phyloP scores from a whole-genome alignment of 352 stramenopile genomes.

The Albugo laibachii region DNA sequence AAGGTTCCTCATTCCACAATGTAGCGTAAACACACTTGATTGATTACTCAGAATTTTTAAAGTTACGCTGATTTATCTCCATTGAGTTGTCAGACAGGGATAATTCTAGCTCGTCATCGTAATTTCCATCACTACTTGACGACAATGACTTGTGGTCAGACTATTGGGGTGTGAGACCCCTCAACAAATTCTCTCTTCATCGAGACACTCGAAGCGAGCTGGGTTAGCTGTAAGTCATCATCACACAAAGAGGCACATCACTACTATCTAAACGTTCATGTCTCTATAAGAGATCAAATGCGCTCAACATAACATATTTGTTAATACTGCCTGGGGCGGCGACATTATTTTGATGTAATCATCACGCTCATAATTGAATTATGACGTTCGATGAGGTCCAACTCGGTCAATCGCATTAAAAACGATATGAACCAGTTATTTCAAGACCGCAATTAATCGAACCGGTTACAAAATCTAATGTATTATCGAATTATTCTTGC shows the following conservation, averaged over 20 bases:
- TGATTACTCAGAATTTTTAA: slow-evolving; percentile 59
- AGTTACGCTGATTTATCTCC: slow-evolving; percentile 82
- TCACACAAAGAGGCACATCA: slow-evolving; percentile 25
- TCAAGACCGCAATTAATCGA: background rate
- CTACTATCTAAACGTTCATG: slow-evolving; percentile 50
- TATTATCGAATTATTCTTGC: slow-evolving; percentile 13
- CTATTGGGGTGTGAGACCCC: slow-evolving; percentile 74
- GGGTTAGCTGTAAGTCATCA: slow-evolving; percentile 73
- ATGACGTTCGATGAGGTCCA: too few relatives aligned
- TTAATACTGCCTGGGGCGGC: slow-evolving; percentile 75
- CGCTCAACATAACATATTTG: slow-evolving; percentile 57
- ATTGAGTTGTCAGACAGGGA: slow-evolving; percentile 70
- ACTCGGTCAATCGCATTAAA: too few relatives aligned
- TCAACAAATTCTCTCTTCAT: slow-evolving; percentile 76
- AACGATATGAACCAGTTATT: background rate
- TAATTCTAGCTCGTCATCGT: slow-evolving; percentile 74
- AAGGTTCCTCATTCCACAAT: slow-evolving; percentile 51
- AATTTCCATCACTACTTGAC: slow-evolving; percentile 12
- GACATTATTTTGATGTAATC: slow-evolving; percentile 79
- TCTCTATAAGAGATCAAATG: slow-evolving; percentile 72
- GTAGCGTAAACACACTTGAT: background rate
- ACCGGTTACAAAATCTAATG: background rate
- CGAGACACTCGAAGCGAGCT: slow-evolving; percentile 77
- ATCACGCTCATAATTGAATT: slow-evolving; percentile 34
- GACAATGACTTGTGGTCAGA: slow-evolving; percentile 1